Evolutionary conservation across 176 grass and related monocot genomes (phyloP).

Genomic region (Pharus latifolius): DNA sequence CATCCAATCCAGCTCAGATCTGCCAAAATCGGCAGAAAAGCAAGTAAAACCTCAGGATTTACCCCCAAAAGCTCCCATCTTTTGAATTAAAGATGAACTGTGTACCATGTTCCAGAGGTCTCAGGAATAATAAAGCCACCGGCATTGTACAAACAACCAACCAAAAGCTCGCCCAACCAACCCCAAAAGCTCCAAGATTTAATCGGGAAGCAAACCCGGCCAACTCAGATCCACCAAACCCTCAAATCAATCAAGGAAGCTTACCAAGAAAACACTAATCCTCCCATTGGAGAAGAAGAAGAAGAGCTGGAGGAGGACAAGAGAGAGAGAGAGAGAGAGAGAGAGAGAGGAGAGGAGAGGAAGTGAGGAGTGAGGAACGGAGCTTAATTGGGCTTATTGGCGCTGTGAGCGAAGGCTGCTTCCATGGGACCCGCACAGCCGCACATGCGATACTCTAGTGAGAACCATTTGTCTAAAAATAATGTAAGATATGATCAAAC

Average conservation of each 20-base stretch:
- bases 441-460: too few relatives aligned
- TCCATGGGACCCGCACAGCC: too few relatives aligned
- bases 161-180: slow-evolving; percentile 23
- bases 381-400: too few relatives aligned
- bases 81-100: background rate
- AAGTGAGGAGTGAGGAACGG: too few relatives aligned
- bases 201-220: slow-evolving; percentile 5
- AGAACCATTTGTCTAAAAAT: too few relatives aligned
- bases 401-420: too few relatives aligned
- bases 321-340: too few relatives aligned
- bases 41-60: background rate
- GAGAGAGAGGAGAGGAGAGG: too few relatives aligned
- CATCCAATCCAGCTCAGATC: background rate
- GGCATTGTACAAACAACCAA: slow-evolving; percentile 23
- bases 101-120: background rate
- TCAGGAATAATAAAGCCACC: slow-evolving; percentile 3
- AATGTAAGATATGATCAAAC: too few relatives aligned
- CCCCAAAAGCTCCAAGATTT: slow-evolving; percentile 7
- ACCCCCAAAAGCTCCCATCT: background rate
- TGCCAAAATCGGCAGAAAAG: background rate
- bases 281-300: too few relatives aligned
- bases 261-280: too few relatives aligned
- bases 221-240: slow-evolving; percentile 20
- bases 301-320: too few relatives aligned
- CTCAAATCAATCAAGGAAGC: background rate